These are phyloP conservation scores for Metarhizium sp. DNA, from an alignment of 2,329 filamentous ascomycete species.

Conservation along the genomic window DNA sequence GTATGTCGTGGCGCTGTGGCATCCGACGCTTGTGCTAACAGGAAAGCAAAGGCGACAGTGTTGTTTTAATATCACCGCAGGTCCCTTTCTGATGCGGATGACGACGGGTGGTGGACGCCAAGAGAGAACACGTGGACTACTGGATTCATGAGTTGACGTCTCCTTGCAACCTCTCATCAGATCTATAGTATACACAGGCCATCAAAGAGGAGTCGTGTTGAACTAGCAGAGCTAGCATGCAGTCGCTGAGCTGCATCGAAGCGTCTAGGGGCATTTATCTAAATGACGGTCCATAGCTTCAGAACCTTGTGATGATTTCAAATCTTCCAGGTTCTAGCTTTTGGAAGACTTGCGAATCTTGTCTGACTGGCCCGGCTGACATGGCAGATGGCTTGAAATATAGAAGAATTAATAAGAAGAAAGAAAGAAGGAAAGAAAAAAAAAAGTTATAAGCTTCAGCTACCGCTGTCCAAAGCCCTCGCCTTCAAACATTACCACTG, in stretches of 20 bases:
- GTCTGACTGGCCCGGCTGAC: not conserved
- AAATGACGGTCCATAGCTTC: not conserved
- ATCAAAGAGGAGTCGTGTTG: not conserved
- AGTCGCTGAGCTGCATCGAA: not conserved
- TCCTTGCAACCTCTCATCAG: not conserved
- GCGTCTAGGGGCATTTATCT: too few relatives aligned
- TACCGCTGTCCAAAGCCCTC: too few relatives aligned
- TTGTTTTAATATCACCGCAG: constrained; percentile 61
- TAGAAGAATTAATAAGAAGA: too few relatives aligned
- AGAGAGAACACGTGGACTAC: not conserved
- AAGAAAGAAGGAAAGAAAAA: too few relatives aligned
- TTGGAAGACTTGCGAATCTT: not conserved
- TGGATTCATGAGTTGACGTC: not conserved
- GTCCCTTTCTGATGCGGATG: constrained; percentile 27
- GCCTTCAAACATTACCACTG: too few relatives aligned
- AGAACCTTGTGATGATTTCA: not conserved
- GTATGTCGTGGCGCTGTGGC: constrained; percentile 38
- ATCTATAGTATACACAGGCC: not conserved
- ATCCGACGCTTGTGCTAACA: not conserved
- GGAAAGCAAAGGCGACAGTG: constrained; percentile 51
- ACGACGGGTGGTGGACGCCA: not conserved
- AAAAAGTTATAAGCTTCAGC: too few relatives aligned
- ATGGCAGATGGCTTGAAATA: too few relatives aligned
- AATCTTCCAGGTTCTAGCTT: not conserved
- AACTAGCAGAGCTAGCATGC: not conserved